Conservation (phyloP, 768 basidiomycete species). For the Chalciporus sphaerocephalus region DNA sequence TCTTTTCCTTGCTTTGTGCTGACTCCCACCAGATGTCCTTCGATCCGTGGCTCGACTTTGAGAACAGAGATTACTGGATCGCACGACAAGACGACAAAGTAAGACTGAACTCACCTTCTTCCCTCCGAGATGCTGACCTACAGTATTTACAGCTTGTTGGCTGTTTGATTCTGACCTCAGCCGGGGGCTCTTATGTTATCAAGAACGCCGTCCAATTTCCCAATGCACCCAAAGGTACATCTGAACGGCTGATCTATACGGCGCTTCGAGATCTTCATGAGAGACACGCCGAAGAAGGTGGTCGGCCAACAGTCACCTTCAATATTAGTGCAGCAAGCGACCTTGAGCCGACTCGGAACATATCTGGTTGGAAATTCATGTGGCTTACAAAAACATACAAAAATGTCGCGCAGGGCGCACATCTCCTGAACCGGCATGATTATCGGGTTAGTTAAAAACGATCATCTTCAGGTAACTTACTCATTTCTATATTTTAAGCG, state of each 20-base stretch:
- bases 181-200: slow-evolving; percentile 46
- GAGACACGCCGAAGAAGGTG: slow-evolving; percentile 18
- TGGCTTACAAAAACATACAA: slow-evolving; percentile 43
- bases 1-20: background rate
- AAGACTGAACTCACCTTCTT: background rate
- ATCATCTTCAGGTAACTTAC: background rate
- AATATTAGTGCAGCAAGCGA: slow-evolving; percentile 44
- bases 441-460: slow-evolving; percentile 37
- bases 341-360: slow-evolving; percentile 39
- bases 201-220: slow-evolving; percentile 56
- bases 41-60: slow-evolving; percentile 51
- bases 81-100: slow-evolving; percentile 35
- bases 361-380: slow-evolving; percentile 45
- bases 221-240: slow-evolving; percentile 49
- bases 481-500: slow-evolving; percentile 24
- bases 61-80: slow-evolving; percentile 56
- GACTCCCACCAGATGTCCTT: slow-evolving; percentile 36
- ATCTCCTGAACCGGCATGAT: slow-evolving; percentile 40
- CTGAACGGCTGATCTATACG: slow-evolving; percentile 47
- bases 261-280: slow-evolving; percentile 41
- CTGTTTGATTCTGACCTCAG: slow-evolving; percentile 48
- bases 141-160: slow-evolving; percentile 35
- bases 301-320: slow-evolving; percentile 39
- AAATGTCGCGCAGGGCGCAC: slow-evolving; percentile 36
- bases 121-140: background rate